phyloP scores from a whole-genome alignment of 352 stramenopile genomes.

The Globisporangium sylvaticum region DNA sequence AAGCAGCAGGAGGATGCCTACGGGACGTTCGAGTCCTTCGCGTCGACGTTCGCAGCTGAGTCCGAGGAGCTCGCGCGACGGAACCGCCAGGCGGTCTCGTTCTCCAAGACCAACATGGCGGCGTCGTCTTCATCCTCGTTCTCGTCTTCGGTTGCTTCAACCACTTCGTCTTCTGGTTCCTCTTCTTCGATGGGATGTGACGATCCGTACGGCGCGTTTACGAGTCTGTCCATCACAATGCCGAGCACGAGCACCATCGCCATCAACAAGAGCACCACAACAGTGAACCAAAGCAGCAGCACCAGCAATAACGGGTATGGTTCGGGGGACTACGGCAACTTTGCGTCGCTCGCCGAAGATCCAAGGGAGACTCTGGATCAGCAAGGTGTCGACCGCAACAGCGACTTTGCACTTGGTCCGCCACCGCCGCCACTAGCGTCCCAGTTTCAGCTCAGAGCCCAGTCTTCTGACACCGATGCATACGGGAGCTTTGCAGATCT shows the following conservation, averaged over 20 bases:
- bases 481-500: slow-evolving; percentile 39
- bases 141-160: not conserved
- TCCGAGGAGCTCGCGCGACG: slow-evolving; percentile 14
- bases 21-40: slow-evolving; percentile 21
- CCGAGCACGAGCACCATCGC: not conserved
- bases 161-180: not conserved
- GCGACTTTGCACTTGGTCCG: slow-evolving; percentile 19
- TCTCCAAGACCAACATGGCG: slow-evolving; percentile 4
- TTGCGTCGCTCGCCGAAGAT: slow-evolving; percentile 22
- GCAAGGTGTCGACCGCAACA: not conserved
- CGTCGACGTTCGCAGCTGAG: slow-evolving; percentile 11
- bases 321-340: slow-evolving; percentile 39
- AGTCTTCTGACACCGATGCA: slow-evolving; percentile 9
- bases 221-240: slow-evolving; percentile 13
- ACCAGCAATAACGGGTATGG: not conserved
- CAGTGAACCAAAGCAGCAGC: not conserved
- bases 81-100: slow-evolving; percentile 12
- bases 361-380: not conserved
- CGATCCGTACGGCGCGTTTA: slow-evolving; percentile 29
- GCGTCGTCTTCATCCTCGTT: not conserved
- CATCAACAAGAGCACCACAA: not conserved
- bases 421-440: slow-evolving; percentile 20
- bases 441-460: not conserved
- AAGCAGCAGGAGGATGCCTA: slow-evolving; percentile 9
- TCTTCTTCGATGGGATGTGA: not conserved